phyloP scores from a whole-genome alignment of 2,329 filamentous ascomycete species.

The Salinomyces thailandicus region DNA sequence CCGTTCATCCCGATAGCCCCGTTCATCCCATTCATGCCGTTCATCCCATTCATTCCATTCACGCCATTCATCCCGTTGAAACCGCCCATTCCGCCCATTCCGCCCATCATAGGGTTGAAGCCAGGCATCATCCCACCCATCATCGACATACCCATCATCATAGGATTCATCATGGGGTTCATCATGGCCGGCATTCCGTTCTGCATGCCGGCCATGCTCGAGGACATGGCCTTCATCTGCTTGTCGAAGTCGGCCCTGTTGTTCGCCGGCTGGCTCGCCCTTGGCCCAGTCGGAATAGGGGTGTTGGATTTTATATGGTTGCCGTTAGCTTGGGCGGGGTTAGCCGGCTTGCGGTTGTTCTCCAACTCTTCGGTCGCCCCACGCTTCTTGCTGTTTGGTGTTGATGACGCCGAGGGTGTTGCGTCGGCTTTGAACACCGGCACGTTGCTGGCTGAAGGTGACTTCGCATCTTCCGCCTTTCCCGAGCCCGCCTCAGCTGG shows the following conservation, averaged over 20 bases:
- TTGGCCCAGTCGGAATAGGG: conserved; percentile 10
- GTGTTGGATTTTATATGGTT: conserved; percentile 32
- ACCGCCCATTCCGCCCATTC: conserved; percentile 14
- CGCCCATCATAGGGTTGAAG: conserved; percentile 14
- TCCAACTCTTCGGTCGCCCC: conserved; percentile 60
- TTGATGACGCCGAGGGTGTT: conserved; percentile 24
- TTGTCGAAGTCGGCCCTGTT: conserved; percentile 33
- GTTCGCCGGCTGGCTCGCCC: conserved; percentile 11
- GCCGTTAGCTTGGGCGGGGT: conserved; percentile 29
- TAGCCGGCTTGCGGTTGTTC: conserved; percentile 33
- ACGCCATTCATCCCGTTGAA: conserved; percentile 20
- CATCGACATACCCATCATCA: conserved; percentile 15
- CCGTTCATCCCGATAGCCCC: conserved; percentile 25
- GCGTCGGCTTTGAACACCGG: conserved; percentile 20
- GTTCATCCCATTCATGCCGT: conserved; percentile 15
- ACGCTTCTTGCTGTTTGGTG: conserved; percentile 59
- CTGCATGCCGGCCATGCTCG: conserved; percentile 20
- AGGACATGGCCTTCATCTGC: conserved; percentile 35
- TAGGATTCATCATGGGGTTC: conserved; percentile 20
- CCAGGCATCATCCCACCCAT: conserved; percentile 20
- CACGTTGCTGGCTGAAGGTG: conserved; percentile 1
- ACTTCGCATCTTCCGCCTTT: conserved; percentile 10
- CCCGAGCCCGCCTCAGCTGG: conserved; percentile 11
- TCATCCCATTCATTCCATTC: conserved; percentile 10
- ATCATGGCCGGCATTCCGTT: conserved; percentile 22